A percentile compares a stretch with the other conserved stretches of the same genome.
Conservation (phyloP, 495 filamentous ascomycete genomes). For the Bacidia rubella region DNA sequence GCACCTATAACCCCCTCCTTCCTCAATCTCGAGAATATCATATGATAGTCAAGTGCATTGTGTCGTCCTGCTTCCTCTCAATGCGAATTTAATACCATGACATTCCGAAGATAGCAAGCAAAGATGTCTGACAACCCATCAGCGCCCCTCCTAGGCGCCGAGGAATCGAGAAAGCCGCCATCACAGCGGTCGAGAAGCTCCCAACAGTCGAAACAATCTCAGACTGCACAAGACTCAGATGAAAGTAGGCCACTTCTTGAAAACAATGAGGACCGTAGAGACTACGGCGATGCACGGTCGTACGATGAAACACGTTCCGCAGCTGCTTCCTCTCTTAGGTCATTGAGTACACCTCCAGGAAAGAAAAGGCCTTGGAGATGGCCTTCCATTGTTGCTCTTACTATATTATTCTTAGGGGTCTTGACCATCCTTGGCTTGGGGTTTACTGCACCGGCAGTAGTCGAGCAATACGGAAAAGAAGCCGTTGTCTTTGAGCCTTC, state of each 20-base stretch:
- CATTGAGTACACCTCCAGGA: constrained; percentile 13
- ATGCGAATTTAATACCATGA: not conserved
- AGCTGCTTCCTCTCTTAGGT: constrained; percentile 19
- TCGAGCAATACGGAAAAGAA: constrained; percentile 74
- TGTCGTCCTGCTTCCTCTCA: not conserved
- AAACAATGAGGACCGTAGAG: constrained; percentile 23
- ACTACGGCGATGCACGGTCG: constrained; percentile 38
- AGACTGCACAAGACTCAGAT: constrained; percentile 4
- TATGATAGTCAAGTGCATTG: too few relatives aligned
- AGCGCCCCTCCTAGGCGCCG: constrained; percentile 11
- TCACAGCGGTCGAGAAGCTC: constrained; percentile 7
- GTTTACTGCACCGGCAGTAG: constrained; percentile 65
- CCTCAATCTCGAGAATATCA: too few relatives aligned
- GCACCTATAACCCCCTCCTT: not conserved
- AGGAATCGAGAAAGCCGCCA: constrained; percentile 7
- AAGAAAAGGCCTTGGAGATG: constrained; percentile 32
- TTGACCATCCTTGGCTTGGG: constrained; percentile 44
- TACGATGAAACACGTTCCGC: constrained; percentile 18
- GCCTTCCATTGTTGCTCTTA: constrained; percentile 43
- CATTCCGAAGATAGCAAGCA: not conserved
- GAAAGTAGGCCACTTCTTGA: constrained; percentile 16
- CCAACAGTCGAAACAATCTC: constrained; percentile 9
- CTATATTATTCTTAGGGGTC: constrained; percentile 33
- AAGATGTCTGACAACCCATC: constrained; percentile 15
- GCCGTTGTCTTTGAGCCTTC: constrained; percentile 70